Conservation (phyloP, 2,329 filamentous ascomycete genomes). For the Fusarium proliferatum region DNA sequence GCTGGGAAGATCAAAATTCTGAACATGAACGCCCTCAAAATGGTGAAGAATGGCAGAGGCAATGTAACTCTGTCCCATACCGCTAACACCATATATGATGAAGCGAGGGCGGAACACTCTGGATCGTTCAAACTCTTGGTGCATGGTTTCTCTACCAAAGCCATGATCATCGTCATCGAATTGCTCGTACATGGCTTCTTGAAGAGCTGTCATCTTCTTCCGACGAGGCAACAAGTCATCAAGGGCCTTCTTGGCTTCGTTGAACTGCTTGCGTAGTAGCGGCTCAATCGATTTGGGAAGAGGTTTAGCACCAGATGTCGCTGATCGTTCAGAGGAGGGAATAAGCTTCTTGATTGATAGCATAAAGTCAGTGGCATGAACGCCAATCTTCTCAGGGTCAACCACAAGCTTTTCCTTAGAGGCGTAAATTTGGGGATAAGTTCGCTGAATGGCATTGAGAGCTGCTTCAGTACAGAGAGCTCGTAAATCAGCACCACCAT, state of each 20-base stretch:
- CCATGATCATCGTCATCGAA: slow-evolving; percentile 84
- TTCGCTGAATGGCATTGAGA: slow-evolving; percentile 93
- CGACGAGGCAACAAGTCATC: slow-evolving; percentile 84
- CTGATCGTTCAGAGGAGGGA: slow-evolving; percentile 91
- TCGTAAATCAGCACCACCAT: slow-evolving; percentile 93
- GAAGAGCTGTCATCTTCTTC: slow-evolving; percentile 87
- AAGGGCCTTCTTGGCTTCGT: slow-evolving; percentile 74
- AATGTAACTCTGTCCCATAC: slow-evolving; percentile 95
- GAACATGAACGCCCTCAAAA: slow-evolving; percentile 93
- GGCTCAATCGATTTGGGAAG: slow-evolving; percentile 85
- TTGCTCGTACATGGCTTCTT: slow-evolving; percentile 93
- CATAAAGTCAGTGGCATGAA: slow-evolving; percentile 96
- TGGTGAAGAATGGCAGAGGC: slow-evolving; percentile 87
- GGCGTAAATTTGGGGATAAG: slow-evolving; percentile 95
- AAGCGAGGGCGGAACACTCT: slow-evolving; percentile 90
- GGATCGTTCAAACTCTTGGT: slow-evolving; percentile 84
- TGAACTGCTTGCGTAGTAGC: slow-evolving; percentile 78
- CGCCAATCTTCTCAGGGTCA: slow-evolving; percentile 82
- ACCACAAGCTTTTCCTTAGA: slow-evolving; percentile 92
- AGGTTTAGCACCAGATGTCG: slow-evolving; percentile 84
- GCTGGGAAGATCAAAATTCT: slow-evolving; percentile 91
- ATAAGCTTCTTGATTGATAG: slow-evolving; percentile 96
- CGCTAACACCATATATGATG: slow-evolving; percentile 81
- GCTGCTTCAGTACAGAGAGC: slow-evolving; percentile 96
- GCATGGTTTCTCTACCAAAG: slow-evolving; percentile 82